These are phyloP conservation scores for Wickerhamomyces bovis DNA, from an alignment of 805 yeast species.

Conservation along the genomic window DNA sequence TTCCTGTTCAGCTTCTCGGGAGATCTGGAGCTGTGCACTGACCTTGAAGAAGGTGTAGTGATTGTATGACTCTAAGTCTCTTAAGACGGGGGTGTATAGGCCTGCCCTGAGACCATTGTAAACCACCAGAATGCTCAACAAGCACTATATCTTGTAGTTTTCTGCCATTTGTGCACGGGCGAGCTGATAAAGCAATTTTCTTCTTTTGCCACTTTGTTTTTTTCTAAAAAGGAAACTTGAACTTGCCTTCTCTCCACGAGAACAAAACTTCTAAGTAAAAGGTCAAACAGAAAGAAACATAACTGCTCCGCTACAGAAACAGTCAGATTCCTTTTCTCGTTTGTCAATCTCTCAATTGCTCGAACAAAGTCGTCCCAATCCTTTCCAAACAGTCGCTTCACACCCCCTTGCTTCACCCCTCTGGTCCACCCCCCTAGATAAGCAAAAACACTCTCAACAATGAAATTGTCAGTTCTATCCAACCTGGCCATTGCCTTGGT, in stretches of 20 bases:
- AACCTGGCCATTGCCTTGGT: conserved; percentile 20
- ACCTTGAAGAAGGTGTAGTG: no score
- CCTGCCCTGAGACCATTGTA: no score
- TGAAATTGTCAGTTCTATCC: conserved; percentile 21
- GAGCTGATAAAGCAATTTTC: background rate
- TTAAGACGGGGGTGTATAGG: no score
- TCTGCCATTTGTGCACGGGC: background rate
- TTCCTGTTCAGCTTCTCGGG: background rate
- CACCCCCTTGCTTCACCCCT: background rate
- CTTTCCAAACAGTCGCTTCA: background rate
- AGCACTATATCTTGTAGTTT: no score
- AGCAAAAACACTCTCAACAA: background rate
- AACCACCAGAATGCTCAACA: no score
- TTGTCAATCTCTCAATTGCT: background rate
- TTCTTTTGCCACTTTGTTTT: background rate
- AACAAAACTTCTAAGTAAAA: background rate
- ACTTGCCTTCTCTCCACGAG: background rate
- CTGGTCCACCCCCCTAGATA: background rate
- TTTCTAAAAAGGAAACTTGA: background rate
- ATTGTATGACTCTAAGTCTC: no score
- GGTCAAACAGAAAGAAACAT: background rate
- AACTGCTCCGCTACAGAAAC: background rate
- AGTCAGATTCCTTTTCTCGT: background rate
- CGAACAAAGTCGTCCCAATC: background rate
- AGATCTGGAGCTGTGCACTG: no score